Conservation (phyloP, 176 grass and related monocot species). For the Oryza nivara region DNA sequence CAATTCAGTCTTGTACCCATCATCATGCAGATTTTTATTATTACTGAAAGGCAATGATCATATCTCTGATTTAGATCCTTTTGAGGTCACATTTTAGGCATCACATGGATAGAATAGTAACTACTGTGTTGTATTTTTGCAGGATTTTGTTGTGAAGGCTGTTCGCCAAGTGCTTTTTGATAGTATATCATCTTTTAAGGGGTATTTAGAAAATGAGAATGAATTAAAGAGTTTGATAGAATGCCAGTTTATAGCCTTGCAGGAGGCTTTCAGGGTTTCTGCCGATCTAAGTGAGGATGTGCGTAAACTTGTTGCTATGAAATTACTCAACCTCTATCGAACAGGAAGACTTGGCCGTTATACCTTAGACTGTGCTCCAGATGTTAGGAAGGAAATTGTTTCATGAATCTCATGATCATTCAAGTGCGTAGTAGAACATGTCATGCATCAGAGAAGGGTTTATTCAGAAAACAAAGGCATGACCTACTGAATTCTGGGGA, state of each 20-base stretch:
- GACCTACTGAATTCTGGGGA: neutral
- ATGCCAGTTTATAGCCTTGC: conserved; percentile 59
- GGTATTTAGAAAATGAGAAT: conserved; percentile 41
- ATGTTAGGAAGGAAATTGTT: conserved; percentile 38
- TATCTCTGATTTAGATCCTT: neutral
- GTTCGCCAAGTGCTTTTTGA: conserved; percentile 55
- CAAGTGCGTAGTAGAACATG: neutral
- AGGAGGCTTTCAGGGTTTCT: conserved; percentile 52
- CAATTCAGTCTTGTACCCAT: neutral
- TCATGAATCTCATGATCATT: conserved; percentile 26
- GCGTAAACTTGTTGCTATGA: conserved; percentile 47
- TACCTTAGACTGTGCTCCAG: conserved; percentile 56
- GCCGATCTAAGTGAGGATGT: conserved; percentile 44
- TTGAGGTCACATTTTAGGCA: neutral
- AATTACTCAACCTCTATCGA: conserved; percentile 70
- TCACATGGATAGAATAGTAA: conserved; percentile 8
- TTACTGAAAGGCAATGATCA: neutral
- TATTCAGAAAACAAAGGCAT: neutral
- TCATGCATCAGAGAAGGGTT: conserved; percentile 1
- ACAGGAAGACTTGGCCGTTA: conserved; percentile 80
- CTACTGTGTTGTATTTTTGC: conserved; percentile 22
- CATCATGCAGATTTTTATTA: neutral
- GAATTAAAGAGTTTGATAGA: conserved; percentile 58
- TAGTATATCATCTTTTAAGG: conserved; percentile 54
- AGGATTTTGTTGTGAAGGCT: conserved; percentile 72